These are phyloP conservation scores for Magnolia changhungtana DNA, from an alignment of 164 flowering plant genomes.

Conservation along the genomic window DNA sequence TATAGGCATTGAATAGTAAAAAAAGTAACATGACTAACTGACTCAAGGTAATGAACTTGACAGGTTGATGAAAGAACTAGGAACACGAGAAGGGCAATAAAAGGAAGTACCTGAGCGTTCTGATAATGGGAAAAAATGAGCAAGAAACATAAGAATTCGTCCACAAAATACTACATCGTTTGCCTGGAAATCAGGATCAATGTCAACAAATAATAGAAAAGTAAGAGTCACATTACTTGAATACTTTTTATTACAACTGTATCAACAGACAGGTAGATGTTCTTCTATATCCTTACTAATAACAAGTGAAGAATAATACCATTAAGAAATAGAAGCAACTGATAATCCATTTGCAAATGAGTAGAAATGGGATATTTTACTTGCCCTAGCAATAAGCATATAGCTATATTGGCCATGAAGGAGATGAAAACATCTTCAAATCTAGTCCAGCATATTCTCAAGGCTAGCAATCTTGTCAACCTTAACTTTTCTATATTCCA, in stretches of 20 bases:
- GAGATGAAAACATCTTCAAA: too few species aligned
- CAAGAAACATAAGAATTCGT: conserved; percentile 93
- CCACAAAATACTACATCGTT: conserved; percentile 99
- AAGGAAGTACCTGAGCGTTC: conserved; percentile 81
- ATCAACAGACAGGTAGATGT: not conserved
- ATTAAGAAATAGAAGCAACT: not conserved
- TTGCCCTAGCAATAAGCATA: too few species aligned
- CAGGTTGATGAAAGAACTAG: not conserved
- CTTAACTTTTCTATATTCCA: too few species aligned
- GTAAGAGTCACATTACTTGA: not conserved
- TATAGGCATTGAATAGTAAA: conserved; percentile 30
- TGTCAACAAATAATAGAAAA: conserved; percentile 3
- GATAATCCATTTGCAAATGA: not conserved
- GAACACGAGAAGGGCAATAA: not conserved
- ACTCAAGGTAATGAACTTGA: not conserved
- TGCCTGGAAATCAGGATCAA: conserved; percentile 47
- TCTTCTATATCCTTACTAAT: not conserved
- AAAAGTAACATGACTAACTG: not conserved
- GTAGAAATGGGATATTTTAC: too few species aligned
- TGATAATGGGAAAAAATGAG: conserved; percentile 96
- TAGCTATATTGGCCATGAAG: too few species aligned
- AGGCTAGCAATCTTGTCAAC: too few species aligned
- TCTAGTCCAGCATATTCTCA: too few species aligned
- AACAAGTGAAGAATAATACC: not conserved
- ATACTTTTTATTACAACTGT: not conserved